Conservation (phyloP, 2,329 filamentous ascomycete genomes). For the Fusarium poae region DNA sequence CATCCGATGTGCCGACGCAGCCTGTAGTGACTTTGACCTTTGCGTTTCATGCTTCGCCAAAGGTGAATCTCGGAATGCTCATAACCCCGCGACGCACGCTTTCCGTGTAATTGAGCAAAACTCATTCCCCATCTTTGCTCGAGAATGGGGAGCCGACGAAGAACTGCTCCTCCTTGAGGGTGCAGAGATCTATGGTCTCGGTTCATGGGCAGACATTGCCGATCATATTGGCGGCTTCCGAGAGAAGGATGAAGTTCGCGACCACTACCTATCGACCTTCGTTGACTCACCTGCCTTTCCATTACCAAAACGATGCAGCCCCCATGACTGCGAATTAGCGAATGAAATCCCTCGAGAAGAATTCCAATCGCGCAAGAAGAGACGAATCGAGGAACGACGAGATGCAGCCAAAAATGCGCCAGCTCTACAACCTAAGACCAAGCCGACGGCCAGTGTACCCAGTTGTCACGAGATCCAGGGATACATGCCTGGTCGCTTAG, state of each 20-base stretch:
- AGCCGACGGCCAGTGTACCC: constrained; percentile 94
- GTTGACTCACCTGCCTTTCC: constrained; percentile 87
- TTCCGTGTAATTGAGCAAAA: constrained; percentile 98
- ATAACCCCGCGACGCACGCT: constrained; percentile 87
- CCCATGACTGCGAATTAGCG: constrained; percentile 81
- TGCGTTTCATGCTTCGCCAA: constrained; percentile 95
- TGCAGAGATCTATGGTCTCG: constrained; percentile 94
- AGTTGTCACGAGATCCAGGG: constrained; percentile 98
- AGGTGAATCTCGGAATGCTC: constrained; percentile 82
- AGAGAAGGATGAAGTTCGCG: constrained; percentile 92
- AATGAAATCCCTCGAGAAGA: constrained; percentile 88
- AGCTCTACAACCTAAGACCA: constrained; percentile 89
- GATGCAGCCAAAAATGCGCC: constrained; percentile 87
- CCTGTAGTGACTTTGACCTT: constrained; percentile 94
- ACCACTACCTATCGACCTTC: constrained; percentile 92
- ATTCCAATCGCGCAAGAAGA: constrained; percentile 93
- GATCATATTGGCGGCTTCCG: constrained; percentile 98
- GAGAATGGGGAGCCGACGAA: constrained; percentile 97
- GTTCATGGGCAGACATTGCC: constrained; percentile 97
- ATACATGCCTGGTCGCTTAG: constrained; percentile 96
- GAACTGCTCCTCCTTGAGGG: constrained; percentile 94
- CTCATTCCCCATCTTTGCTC: constrained; percentile 94
- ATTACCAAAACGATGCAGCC: constrained; percentile 86
- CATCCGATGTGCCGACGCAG: constrained; percentile 86
- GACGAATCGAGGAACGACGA: constrained; percentile 90